Base-by-base conservation (phyloP, 2,329 filamentous ascomycete genomes). In the Fulvia fulva region DNA sequence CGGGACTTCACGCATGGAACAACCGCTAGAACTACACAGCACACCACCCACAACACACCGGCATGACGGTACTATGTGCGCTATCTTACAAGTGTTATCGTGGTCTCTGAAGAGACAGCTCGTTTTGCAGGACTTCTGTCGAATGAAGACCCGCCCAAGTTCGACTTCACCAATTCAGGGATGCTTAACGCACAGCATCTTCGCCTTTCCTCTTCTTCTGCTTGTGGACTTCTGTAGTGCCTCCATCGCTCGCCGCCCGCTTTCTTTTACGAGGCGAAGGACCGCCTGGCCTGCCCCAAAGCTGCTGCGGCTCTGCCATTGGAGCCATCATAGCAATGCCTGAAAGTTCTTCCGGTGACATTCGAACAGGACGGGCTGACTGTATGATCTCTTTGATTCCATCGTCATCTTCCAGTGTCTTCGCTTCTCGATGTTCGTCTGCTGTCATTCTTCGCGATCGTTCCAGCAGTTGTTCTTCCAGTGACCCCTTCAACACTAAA, bases 401-500 rank as follows among this genome's bases (percentile, higher is more conserved):
- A 1, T 71, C 76, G 63, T 87, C 84, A 53, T 87, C 83, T 14
- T 86, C 77, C 11, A 86, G 70, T 57, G 79, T 78, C 57, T 81
- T 84, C 26, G 82, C 82, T 21, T 82, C 79, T 12, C 70, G 72
- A 47, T 84, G 81, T 61, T 86, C 69, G 58, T 75, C 68, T 30
- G 85, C 84, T 0, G 87, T 89, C 89, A 96, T 93, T 32, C 85
- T 80, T 63, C 85, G 82, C 46, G 89, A 81, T 4, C 90, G 83
- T 58, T 87, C 80, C 5, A 95, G 78, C 67, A 97, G 93, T 16
- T 87, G 83, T 71, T 97, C 90, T 68, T 97, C 93, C 9, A 97
- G 83, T 9, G 89, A 95, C 57, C 85, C 86, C 55, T 83, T 83
- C 5, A 97, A 76, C 0, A 97, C 87, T 1, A 97, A 76, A 0